phyloP scores from a whole-genome alignment of 2,329 filamentous ascomycete genomes.

The Macrophomina phaseolina region DNA sequence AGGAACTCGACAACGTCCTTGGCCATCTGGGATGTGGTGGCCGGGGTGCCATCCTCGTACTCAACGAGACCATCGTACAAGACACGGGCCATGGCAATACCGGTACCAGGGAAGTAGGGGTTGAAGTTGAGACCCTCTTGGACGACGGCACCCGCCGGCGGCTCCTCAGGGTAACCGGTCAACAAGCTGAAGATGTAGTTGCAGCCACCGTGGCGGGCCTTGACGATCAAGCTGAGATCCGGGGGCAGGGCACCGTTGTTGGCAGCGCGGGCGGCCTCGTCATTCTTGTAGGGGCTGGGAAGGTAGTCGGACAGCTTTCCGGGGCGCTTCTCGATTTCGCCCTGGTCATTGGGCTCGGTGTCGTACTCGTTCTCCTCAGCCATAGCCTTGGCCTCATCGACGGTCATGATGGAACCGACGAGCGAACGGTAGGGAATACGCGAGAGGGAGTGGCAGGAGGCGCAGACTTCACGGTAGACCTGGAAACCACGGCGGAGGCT shows the following conservation, averaged over 20 bases:
- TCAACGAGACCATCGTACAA: slow-evolving; percentile 97
- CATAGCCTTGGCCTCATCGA: slow-evolving; percentile 96
- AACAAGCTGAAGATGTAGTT: slow-evolving; percentile 98
- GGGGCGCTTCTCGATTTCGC: slow-evolving; percentile 96
- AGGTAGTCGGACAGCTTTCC: slow-evolving; percentile 99
- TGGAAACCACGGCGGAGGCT: slow-evolving; percentile 99
- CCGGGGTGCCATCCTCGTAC: slow-evolving; percentile 95
- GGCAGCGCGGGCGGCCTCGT: slow-evolving; percentile 95
- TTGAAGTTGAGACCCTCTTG: slow-evolving; percentile 98
- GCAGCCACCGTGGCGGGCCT: slow-evolving; percentile 96
- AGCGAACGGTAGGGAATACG: slow-evolving; percentile 92
- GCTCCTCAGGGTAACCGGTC: slow-evolving; percentile 96
- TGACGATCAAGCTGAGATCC: slow-evolving; percentile 96
- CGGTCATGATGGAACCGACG: slow-evolving; percentile 90
- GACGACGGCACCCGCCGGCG: slow-evolving; percentile 85
- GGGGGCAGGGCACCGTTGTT: slow-evolving; percentile 98
- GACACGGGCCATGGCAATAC: slow-evolving; percentile 98
- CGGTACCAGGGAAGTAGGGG: slow-evolving; percentile 98
- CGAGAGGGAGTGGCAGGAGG: slow-evolving; percentile 94
- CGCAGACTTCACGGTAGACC: slow-evolving; percentile 98
- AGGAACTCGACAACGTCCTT: slow-evolving; percentile 99
- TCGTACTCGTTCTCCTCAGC: slow-evolving; percentile 99
- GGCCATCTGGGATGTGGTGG: slow-evolving; percentile 97
- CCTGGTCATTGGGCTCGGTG: slow-evolving; percentile 95
- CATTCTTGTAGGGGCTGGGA: slow-evolving; percentile 95